Percentiles rank a stretch among this genome's conserved stretches.
These are phyloP conservation scores for Nidularia sp. DNA, from an alignment of 768 basidiomycete species.

Conservation along the genomic window DNA sequence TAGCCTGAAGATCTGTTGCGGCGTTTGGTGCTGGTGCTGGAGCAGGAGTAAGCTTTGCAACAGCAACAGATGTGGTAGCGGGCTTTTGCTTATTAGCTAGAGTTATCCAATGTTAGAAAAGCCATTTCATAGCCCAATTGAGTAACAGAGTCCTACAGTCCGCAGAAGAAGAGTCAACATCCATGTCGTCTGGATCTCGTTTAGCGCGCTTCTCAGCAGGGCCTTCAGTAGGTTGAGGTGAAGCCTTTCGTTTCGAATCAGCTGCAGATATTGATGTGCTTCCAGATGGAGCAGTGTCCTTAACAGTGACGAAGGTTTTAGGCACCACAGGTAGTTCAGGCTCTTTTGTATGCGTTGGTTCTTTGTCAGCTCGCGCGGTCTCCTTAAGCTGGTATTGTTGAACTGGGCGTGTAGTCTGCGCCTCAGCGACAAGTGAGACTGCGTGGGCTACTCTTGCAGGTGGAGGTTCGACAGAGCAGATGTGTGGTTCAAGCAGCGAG, in stretches of 20 bases:
- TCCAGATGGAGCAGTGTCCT: not conserved
- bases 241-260: conserved; percentile 51
- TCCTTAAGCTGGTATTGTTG: not conserved
- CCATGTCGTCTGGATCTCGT: conserved; percentile 46
- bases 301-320: not conserved
- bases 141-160: conserved; percentile 19
- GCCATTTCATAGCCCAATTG: not conserved
- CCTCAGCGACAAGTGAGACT: conserved; percentile 6
- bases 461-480: conserved; percentile 54
- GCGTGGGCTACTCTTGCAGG: conserved; percentile 14
- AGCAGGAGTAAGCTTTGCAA: conserved; percentile 6
- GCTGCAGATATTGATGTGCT: conserved; percentile 2
- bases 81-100: not conserved
- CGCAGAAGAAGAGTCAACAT: conserved; percentile 28
- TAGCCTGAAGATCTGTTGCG: conserved; percentile 1
- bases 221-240: conserved; percentile 38
- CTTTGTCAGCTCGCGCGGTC: not conserved
- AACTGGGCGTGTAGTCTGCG: not conserved
- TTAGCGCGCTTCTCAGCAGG: conserved; percentile 64
- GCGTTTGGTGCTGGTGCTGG: conserved; percentile 1
- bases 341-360: too few relatives aligned
- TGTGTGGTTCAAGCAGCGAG: conserved; percentile 71
- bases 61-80: not conserved
- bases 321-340: too few relatives aligned
- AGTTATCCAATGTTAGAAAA: not conserved